Evolutionary conservation across 495 filamentous ascomycete species (phyloP).

Genomic region (Penicillium coffeae): DNA sequence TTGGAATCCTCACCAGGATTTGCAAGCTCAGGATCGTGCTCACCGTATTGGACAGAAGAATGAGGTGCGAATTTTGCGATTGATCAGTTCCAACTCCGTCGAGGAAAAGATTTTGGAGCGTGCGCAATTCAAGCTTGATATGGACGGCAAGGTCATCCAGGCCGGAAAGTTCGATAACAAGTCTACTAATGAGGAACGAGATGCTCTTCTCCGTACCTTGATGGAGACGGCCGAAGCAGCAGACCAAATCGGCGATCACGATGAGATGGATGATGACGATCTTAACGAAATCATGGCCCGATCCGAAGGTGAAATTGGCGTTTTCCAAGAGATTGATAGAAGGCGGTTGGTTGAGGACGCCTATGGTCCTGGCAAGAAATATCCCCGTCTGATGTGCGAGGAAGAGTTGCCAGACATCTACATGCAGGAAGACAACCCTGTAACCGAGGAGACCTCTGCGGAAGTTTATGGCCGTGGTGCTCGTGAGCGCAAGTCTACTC

Average conservation of each 20-base stretch:
- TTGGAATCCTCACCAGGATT: conserved; percentile 99
- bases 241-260: conserved; percentile 73
- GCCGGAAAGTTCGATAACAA: conserved; percentile 99
- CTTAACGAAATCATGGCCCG: conserved; percentile 84
- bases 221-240: conserved; percentile 85
- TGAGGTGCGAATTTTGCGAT: conserved; percentile 89
- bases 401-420: conserved; percentile 92
- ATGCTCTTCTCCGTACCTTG: conserved; percentile 87
- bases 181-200: conserved; percentile 96
- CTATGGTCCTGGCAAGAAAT: conserved; percentile 66
- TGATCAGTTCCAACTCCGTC: conserved; percentile 95
- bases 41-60: conserved; percentile 99
- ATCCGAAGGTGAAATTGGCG: conserved; percentile 62
- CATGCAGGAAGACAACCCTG: conserved; percentile 76
- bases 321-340: conserved; percentile 76
- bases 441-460: conserved; percentile 72
- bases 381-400: conserved; percentile 81
- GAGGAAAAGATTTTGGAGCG: conserved; percentile 98
- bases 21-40: conserved; percentile 98
- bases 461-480: conserved; percentile 82
- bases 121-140: conserved; percentile 95
- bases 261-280: conserved; percentile 96
- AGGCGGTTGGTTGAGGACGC: conserved; percentile 57
- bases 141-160: conserved; percentile 99
- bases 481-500: conserved; percentile 86